phyloP scores from a whole-genome alignment of 1,284 basidiomycete genomes.

The Wallemia ichthyophaga region DNA sequence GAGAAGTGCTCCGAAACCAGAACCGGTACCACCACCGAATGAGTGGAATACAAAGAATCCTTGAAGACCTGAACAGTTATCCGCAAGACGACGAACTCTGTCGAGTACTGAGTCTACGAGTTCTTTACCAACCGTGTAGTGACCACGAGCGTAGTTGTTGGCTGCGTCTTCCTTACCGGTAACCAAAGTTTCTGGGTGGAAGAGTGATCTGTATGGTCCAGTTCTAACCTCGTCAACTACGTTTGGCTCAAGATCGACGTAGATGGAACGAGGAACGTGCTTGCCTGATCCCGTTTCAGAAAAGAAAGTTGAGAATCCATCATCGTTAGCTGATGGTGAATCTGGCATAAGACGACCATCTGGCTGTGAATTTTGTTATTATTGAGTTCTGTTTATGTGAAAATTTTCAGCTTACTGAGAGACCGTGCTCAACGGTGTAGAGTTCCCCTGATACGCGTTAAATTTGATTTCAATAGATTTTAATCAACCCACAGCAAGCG shows the following conservation, averaged over 20 bases:
- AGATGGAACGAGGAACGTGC: conserved; percentile 90
- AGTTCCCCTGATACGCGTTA: conserved; percentile 43
- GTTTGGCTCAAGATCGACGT: conserved; percentile 86
- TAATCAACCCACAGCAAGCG: conserved; percentile 32
- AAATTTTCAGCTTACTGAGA: conserved; percentile 34
- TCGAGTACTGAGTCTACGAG: conserved; percentile 72
- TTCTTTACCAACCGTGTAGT: conserved; percentile 95
- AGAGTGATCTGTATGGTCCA: conserved; percentile 73
- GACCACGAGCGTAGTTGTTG: conserved; percentile 96
- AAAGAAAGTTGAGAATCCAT: conserved; percentile 78
- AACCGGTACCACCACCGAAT: conserved; percentile 96
- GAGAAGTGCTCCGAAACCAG: conserved; percentile 89
- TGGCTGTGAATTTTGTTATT: conserved; percentile 23
- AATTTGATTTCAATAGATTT: conserved; percentile 1
- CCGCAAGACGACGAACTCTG: conserved; percentile 76
- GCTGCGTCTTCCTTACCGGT: conserved; percentile 98
- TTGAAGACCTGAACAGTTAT: conserved; percentile 92
- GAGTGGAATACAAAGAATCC: conserved; percentile 99
- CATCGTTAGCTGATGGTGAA: conserved; percentile 42
- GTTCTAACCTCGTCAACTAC: conserved; percentile 88
- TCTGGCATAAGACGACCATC: conserved; percentile 61
- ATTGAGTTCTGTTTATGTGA: conserved; percentile 2
- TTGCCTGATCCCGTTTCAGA: conserved; percentile 47
- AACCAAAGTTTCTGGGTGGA: conserved; percentile 97
- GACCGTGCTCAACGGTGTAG: conserved; percentile 92